Percentiles rank a stretch among this genome's conserved stretches.
Conservation (phyloP, 495 filamentous ascomycete species). For the Lichenothelia convexa region DNA sequence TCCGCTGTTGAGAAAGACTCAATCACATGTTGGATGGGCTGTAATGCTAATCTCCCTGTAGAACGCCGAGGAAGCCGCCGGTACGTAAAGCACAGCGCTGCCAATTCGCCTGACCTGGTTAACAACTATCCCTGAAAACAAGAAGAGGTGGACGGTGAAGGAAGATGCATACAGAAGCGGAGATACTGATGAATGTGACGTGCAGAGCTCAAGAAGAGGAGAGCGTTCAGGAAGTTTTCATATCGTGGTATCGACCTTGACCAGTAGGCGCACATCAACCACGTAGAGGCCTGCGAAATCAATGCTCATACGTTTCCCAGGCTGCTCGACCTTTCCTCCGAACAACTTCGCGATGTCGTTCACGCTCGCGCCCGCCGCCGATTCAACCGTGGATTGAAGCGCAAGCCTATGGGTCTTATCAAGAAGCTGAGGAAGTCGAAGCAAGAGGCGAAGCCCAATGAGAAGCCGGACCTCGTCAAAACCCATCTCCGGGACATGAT, state of each 20-base stretch:
- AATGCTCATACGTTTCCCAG: constrained; percentile 22
- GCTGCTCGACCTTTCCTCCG: constrained; percentile 95
- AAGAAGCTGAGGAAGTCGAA: constrained; percentile 99
- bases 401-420: constrained; percentile 99
- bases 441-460: constrained; percentile 98
- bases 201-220: constrained; percentile 92
- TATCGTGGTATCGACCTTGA: constrained; percentile 99
- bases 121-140: constrained; percentile 7
- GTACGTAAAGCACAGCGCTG: constrained; percentile 27
- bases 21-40: constrained; percentile 2
- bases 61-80: constrained; percentile 91
- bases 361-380: constrained; percentile 95
- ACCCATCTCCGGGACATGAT: constrained; percentile 99
- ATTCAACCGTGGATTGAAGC: constrained; percentile 98
- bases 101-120: neutral
- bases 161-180: neutral
- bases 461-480: constrained; percentile 98
- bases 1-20: constrained; percentile 13
- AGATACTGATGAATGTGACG: constrained; percentile 1
- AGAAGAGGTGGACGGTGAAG: constrained; percentile 16
- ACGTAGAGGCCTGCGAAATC: neutral
- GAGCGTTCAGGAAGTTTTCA: constrained; percentile 99
- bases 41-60: constrained; percentile 30
- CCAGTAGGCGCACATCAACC: constrained; percentile 44
- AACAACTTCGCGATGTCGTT: constrained; percentile 96